Conservation (phyloP, 1,284 basidiomycete species). For the Ceratobasidium sp. region DNA sequence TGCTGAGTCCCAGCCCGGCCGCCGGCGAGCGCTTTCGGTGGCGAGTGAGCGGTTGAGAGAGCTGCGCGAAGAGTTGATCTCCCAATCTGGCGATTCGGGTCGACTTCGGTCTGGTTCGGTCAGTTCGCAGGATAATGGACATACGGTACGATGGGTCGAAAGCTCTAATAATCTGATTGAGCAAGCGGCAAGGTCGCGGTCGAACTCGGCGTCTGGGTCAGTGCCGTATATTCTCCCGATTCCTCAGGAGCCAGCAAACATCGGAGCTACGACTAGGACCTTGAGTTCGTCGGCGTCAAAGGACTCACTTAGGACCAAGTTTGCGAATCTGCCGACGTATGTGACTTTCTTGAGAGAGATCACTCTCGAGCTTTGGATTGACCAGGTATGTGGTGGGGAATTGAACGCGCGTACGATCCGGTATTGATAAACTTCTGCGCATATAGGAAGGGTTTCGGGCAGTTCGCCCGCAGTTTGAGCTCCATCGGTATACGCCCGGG, state of each 20-base stretch:
- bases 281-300: constrained; percentile 30
- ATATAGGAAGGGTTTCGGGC: constrained; percentile 71
- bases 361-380: constrained; percentile 73
- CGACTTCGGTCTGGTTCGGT: constrained; percentile 23
- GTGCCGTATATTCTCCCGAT: neutral
- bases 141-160: neutral
- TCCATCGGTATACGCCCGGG: constrained; percentile 58
- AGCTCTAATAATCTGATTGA: constrained; percentile 18
- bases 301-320: constrained; percentile 27
- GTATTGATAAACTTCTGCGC: neutral
- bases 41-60: constrained; percentile 3
- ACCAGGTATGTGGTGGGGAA: constrained; percentile 61
- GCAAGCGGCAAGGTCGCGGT: constrained; percentile 18
- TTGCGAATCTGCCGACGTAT: constrained; percentile 42
- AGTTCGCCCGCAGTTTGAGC: constrained; percentile 66
- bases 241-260: neutral
- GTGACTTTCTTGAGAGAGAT: constrained; percentile 63
- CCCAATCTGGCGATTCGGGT: constrained; percentile 15
- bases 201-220: constrained; percentile 19
- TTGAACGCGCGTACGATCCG: neutral
- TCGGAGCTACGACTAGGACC: constrained; percentile 6
- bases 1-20: too few relatives aligned
- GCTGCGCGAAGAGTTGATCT: too few relatives aligned
- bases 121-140: neutral
- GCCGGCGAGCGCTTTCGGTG: constrained; percentile 28